These are phyloP conservation scores for Paramecium pentaurelia DNA, from an alignment of 73 alveolate genomes.

Conservation along the genomic window DNA sequence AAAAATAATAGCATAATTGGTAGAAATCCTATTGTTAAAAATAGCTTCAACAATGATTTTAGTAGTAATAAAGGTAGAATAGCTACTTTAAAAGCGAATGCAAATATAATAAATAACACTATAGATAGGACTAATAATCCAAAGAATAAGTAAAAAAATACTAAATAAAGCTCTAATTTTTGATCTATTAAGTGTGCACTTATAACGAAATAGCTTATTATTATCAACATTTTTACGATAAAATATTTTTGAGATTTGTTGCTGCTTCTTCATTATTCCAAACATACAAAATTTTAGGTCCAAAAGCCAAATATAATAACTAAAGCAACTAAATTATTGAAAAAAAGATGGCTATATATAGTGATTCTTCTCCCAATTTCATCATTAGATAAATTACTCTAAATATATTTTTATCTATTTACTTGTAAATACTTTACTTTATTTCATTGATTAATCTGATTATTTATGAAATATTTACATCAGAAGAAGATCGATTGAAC, in stretches of 20 bases:
- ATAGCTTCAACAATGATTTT: not conserved
- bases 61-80: not conserved
- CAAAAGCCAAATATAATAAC: not conserved
- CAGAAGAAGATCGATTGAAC: not conserved
- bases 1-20: constrained; percentile 32
- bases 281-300: not conserved
- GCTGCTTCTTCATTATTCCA: not conserved
- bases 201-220: not conserved
- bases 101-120: not conserved
- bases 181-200: not conserved
- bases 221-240: not conserved
- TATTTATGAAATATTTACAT: not conserved
- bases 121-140: not conserved
- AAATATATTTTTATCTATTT: not conserved
- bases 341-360: not conserved
- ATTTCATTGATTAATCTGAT: not conserved
- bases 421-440: not conserved
- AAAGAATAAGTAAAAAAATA: not conserved
- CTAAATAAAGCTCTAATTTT: not conserved
- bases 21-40: not conserved
- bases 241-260: not conserved
- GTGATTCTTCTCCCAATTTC: not conserved
- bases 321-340: not conserved
- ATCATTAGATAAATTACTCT: not conserved
- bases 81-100: not conserved